phyloP scores from a whole-genome alignment of 2,329 filamentous ascomycete species.

The Fusarium begoniae region DNA sequence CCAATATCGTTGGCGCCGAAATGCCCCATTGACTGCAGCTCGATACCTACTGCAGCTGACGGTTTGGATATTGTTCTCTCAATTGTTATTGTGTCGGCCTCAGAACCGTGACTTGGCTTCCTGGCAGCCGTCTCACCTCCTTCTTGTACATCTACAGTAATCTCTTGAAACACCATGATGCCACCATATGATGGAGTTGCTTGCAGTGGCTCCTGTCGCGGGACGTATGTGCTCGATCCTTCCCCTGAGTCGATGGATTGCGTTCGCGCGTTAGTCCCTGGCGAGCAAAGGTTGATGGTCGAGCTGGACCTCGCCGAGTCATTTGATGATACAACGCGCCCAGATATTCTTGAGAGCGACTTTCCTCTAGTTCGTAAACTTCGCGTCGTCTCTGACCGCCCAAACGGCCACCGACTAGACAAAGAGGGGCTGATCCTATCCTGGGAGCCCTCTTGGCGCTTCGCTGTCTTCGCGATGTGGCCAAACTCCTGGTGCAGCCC shows the following conservation, averaged over 20 bases:
- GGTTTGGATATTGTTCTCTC: conserved; percentile 16
- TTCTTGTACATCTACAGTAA: conserved; percentile 60
- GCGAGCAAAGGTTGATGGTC: conserved; percentile 40
- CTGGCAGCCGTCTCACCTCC: conserved; percentile 10
- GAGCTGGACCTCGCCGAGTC: conserved; percentile 36
- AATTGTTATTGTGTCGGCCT: conserved; percentile 5
- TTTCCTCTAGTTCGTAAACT: conserved; percentile 1
- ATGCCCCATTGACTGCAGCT: conserved; percentile 39
- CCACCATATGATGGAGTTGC: conserved; percentile 53
- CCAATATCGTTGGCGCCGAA: conserved; percentile 38
- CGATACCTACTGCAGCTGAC: conserved; percentile 29
- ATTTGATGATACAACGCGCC: conserved; percentile 21
- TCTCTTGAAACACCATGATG: conserved; percentile 70
- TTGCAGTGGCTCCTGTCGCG: conserved; percentile 38
- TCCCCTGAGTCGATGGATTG: conserved; percentile 27
- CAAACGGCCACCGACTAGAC: conserved; percentile 26
- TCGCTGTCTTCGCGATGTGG: conserved; percentile 51
- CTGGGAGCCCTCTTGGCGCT: conserved; percentile 1
- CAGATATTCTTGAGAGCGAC: conserved; percentile 1
- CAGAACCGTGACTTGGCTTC: conserved; percentile 1
- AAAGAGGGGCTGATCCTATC: neutral
- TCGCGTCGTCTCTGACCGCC: conserved; percentile 10
- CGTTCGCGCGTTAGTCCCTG: conserved; percentile 18
- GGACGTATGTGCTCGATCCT: conserved; percentile 29
- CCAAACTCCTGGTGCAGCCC: conserved; percentile 70